phyloP scores from a whole-genome alignment of 257 asterid genomes.

The Gentiana straminea region DNA sequence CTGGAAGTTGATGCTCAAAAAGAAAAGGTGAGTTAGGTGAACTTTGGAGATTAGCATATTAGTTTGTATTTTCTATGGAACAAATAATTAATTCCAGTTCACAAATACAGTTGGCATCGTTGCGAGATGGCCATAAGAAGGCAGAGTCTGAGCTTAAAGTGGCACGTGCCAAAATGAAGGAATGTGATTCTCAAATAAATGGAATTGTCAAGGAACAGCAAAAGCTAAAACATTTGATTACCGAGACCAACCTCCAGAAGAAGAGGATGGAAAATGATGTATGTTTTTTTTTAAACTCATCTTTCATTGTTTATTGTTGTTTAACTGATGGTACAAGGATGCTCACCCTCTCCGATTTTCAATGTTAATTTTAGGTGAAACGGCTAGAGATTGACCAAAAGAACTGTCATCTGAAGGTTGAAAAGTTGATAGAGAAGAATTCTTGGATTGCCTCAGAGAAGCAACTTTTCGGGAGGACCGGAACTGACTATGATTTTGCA shows the following conservation, averaged over 20 bases:
- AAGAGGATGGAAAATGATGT: constrained; percentile 97
- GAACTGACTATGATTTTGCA: constrained; percentile 91
- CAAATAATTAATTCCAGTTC: constrained; percentile 1
- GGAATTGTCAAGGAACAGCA: constrained; percentile 71
- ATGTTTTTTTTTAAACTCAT: constrained; percentile 5
- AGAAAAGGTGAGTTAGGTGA: constrained; percentile 42
- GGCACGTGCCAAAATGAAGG: constrained; percentile 76
- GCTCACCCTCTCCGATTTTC: constrained; percentile 1
- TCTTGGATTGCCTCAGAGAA: constrained; percentile 93
- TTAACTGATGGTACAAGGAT: constrained; percentile 2
- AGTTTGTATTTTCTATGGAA: not conserved
- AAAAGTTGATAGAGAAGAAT: constrained; percentile 78
- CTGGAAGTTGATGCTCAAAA: constrained; percentile 53
- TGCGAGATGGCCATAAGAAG: constrained; percentile 35
- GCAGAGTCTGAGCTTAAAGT: constrained; percentile 64
- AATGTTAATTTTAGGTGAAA: constrained; percentile 45
- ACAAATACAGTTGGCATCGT: constrained; percentile 45
- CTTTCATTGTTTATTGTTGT: not conserved
- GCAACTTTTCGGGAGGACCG: constrained; percentile 80
- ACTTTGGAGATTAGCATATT: not conserved
- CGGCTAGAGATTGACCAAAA: constrained; percentile 89
- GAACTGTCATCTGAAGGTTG: constrained; percentile 71
- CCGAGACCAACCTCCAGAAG: constrained; percentile 68
- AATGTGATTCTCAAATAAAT: constrained; percentile 71
- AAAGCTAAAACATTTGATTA: constrained; percentile 51